Percentiles rank a stretch among this genome's conserved stretches.
phyloP scores from a whole-genome alignment of 495 filamentous ascomycete genomes.

The Penicillium waksmanii region DNA sequence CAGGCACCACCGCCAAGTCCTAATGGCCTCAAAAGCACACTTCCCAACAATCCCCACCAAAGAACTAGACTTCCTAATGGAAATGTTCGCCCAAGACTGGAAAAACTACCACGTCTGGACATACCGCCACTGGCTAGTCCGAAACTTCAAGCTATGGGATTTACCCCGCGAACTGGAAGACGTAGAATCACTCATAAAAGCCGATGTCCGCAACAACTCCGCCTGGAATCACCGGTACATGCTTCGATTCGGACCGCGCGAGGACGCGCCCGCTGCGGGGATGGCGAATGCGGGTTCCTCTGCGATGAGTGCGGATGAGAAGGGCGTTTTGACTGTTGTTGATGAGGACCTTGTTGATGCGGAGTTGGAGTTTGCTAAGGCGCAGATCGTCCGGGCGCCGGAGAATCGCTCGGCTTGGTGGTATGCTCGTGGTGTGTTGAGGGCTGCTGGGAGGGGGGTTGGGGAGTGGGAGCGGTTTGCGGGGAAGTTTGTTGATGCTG shows the following conservation, averaged over 20 bases:
- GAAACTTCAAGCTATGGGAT: constrained; percentile 76
- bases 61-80: constrained; percentile 74
- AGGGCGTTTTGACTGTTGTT: constrained; percentile 47
- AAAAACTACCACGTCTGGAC: constrained; percentile 99
- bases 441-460: constrained; percentile 62
- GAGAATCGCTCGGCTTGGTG: constrained; percentile 96
- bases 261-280: constrained; percentile 35
- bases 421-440: constrained; percentile 78
- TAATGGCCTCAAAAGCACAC: constrained; percentile 63
- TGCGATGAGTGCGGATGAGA: constrained; percentile 42
- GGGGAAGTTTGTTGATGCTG: constrained; percentile 59
- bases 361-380: constrained; percentile 73
- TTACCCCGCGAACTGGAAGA: constrained; percentile 66
- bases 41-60: constrained; percentile 59
- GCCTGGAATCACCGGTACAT: constrained; percentile 98
- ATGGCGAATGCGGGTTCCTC: constrained; percentile 45
- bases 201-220: constrained; percentile 91
- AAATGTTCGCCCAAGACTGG: constrained; percentile 82
- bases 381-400: constrained; percentile 74
- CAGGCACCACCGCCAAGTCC: constrained; percentile 87
- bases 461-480: constrained; percentile 66
- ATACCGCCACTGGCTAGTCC: constrained; percentile 91
- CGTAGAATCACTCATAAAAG: constrained; percentile 67
- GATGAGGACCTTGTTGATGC: constrained; percentile 67
- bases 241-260: constrained; percentile 72